Evolutionary conservation across 306 rosid species (phyloP).

Genomic region (Fagus sylvatica): DNA sequence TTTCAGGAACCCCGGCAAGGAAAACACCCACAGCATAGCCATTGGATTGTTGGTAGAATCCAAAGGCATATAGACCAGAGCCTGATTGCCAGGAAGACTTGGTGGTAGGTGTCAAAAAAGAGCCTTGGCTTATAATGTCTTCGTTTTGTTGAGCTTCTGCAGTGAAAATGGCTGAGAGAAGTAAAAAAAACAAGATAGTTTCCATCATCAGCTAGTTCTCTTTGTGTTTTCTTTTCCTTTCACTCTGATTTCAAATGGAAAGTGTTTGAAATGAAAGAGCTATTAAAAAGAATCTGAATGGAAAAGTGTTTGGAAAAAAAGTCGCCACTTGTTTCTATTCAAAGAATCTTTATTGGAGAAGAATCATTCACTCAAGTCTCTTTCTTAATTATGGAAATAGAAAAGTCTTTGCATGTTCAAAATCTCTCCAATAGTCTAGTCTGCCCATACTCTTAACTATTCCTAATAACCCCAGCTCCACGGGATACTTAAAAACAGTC

Average conservation of each 20-base stretch:
- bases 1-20: constrained; percentile 2
- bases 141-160: constrained; percentile 8
- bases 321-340: too few species aligned
- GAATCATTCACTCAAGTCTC: too few species aligned
- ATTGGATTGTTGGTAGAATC: constrained; percentile 21
- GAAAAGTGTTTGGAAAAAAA: too few species aligned
- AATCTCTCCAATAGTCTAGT: too few species aligned
- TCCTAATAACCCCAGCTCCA: too few species aligned
- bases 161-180: neutral
- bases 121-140: constrained; percentile 10
- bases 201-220: neutral
- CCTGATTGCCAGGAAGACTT: constrained; percentile 30
- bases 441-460: too few species aligned
- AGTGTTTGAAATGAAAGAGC: too few species aligned
- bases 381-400: too few species aligned
- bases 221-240: neutral
- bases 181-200: neutral
- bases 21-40: constrained; percentile 26
- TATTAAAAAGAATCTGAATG: too few species aligned
- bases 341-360: too few species aligned
- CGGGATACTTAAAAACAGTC: too few species aligned
- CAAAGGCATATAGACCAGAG: constrained; percentile 37
- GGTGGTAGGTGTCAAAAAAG: constrained; percentile 12
- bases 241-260: neutral
- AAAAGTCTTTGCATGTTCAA: too few species aligned